phyloP scores from a whole-genome alignment of 805 yeast genomes.

The Priceomyces melissophilus region DNA sequence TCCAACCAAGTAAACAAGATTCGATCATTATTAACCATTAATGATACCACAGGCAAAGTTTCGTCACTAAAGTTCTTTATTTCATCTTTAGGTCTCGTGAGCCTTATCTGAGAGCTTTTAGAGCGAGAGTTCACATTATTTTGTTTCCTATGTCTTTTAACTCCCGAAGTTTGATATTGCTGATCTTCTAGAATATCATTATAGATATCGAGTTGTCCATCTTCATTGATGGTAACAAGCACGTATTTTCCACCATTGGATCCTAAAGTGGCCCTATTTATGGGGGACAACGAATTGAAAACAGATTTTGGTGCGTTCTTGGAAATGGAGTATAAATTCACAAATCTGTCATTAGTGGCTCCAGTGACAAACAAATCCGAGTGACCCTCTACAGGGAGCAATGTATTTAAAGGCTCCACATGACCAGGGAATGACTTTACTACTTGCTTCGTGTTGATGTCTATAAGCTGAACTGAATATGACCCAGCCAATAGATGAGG shows the following conservation, averaged over 20 bases:
- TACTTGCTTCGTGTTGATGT: constrained; percentile 34
- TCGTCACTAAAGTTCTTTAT: constrained; percentile 29
- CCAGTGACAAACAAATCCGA: constrained; percentile 58
- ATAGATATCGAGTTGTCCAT: constrained; percentile 72
- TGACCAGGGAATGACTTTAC: constrained; percentile 70
- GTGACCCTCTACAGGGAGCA: constrained; percentile 34
- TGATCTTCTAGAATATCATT: constrained; percentile 45
- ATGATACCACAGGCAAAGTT: constrained; percentile 25
- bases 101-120: constrained; percentile 41
- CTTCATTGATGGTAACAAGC: constrained; percentile 64
- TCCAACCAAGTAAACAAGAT: constrained; percentile 60
- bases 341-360: constrained; percentile 78
- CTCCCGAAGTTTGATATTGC: constrained; percentile 20
- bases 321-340: constrained; percentile 61
- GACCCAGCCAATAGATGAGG: constrained; percentile 61
- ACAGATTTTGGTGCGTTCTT: constrained; percentile 48
- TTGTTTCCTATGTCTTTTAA: constrained; percentile 45
- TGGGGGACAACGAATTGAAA: constrained; percentile 67
- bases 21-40: constrained; percentile 27
- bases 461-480: constrained; percentile 58
- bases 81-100: constrained; percentile 46
- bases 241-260: constrained; percentile 27
- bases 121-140: constrained; percentile 47
- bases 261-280: constrained; percentile 42
- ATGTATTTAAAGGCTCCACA: constrained; percentile 58